Evolutionary conservation across 78 protist genomes (phyloP).

Genomic region (Dictyostelium brefeldianum): DNA sequence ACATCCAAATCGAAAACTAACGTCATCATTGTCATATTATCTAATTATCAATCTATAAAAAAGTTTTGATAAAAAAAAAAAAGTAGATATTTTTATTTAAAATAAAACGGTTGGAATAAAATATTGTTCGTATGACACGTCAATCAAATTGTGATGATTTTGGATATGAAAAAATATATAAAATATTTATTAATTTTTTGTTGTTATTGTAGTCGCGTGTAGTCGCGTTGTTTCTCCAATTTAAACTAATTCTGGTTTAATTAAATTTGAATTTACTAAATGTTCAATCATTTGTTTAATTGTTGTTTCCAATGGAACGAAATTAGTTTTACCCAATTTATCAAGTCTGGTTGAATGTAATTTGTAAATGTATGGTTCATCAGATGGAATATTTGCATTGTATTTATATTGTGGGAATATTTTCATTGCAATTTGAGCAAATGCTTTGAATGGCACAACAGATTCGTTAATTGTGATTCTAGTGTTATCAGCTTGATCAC

Average conservation of each 20-base stretch:
- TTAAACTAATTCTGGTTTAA: background rate
- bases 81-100: no score
- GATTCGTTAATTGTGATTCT: background rate
- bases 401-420: conserved; percentile 1
- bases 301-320: background rate
- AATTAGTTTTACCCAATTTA: background rate
- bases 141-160: no score
- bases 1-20: no score
- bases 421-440: background rate
- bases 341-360: background rate
- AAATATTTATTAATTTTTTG: no score
- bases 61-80: no score
- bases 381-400: background rate
- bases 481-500: background rate
- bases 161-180: no score
- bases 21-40: no score
- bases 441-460: background rate
- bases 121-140: no score
- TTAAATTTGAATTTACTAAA: background rate
- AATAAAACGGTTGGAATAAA: no score
- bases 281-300: background rate
- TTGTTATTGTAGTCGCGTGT: no score
- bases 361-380: background rate
- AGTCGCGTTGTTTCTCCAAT: no score
- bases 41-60: no score